These are phyloP conservation scores for Nicotiana undulata DNA, from an alignment of 257 asterid species.

Conservation along the genomic window DNA sequence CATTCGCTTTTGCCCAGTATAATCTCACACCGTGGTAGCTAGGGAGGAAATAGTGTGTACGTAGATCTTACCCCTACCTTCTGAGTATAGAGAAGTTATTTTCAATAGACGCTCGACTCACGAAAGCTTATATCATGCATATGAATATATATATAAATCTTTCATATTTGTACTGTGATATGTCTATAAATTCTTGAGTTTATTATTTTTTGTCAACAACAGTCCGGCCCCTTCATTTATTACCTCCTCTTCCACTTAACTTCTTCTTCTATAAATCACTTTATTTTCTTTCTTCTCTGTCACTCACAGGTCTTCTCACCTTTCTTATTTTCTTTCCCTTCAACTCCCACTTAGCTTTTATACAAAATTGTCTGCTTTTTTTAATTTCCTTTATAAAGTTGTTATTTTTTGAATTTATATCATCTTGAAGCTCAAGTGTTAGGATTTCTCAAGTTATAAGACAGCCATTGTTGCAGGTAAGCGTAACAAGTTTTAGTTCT, in stretches of 20 bases:
- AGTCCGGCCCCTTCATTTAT: conserved; percentile 29
- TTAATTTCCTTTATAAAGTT: not conserved
- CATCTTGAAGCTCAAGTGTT: not conserved
- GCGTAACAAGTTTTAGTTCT: not conserved
- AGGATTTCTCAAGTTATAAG: not conserved
- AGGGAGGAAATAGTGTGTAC: too few species aligned
- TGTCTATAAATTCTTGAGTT: not conserved
- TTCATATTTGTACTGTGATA: not conserved
- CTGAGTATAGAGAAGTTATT: too few species aligned
- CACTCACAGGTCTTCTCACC: conserved; percentile 21
- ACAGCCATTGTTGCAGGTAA: conserved; percentile 3
- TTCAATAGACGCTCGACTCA: too few species aligned
- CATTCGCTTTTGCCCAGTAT: too few species aligned
- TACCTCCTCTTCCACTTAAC: conserved; percentile 17
- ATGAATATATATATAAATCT: not conserved
- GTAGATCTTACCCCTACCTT: too few species aligned
- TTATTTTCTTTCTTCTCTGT: conserved; percentile 19
- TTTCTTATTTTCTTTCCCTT: not conserved
- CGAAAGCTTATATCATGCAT: too few species aligned
- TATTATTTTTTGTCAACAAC: conserved; percentile 10
- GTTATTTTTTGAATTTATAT: not conserved
- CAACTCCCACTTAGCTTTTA: not conserved
- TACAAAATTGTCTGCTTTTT: not conserved
- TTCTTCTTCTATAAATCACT: conserved; percentile 33
- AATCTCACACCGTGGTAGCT: too few species aligned